These are phyloP conservation scores for Colletotrichum limetticola DNA, from an alignment of 2,329 filamentous ascomycete genomes.

Conservation along the genomic window DNA sequence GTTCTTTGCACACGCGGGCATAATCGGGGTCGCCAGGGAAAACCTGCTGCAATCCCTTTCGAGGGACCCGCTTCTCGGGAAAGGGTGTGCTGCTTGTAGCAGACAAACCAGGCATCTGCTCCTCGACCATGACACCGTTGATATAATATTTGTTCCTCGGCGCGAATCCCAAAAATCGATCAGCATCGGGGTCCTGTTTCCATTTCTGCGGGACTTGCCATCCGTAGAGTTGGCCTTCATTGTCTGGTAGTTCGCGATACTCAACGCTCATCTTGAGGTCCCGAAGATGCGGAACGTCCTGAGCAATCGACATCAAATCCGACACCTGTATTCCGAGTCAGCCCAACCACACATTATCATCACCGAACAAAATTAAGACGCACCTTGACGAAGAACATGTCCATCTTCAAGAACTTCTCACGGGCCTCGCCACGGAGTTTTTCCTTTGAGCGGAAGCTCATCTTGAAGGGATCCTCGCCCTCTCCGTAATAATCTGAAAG, in stretches of 20 bases:
- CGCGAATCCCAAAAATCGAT: conserved; percentile 62
- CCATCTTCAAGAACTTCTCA: conserved; percentile 65
- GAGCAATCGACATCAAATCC: conserved; percentile 69
- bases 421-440: conserved; percentile 60
- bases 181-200: conserved; percentile 67
- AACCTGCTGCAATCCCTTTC: conserved; percentile 64
- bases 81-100: conserved; percentile 65
- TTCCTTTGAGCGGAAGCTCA: conserved; percentile 57
- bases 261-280: conserved; percentile 65
- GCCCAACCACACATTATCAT: neutral
- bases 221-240: conserved; percentile 55
- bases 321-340: conserved; percentile 58
- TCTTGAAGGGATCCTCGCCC: conserved; percentile 53
- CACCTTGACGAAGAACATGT: conserved; percentile 77
- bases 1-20: conserved; percentile 62
- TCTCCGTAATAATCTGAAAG: conserved; percentile 62
- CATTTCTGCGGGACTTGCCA: conserved; percentile 63
- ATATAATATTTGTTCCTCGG: conserved; percentile 69
- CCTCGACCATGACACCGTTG: conserved; percentile 64
- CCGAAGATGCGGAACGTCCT: conserved; percentile 68
- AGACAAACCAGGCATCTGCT: conserved; percentile 59
- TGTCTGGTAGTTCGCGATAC: conserved; percentile 69
- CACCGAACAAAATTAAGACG: conserved; percentile 29
- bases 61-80: conserved; percentile 64
- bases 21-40: conserved; percentile 68